A percentile compares a stretch with the other conserved stretches of the same genome.
phyloP scores from a whole-genome alignment of 768 basidiomycete species.

The Mycena maculata region DNA sequence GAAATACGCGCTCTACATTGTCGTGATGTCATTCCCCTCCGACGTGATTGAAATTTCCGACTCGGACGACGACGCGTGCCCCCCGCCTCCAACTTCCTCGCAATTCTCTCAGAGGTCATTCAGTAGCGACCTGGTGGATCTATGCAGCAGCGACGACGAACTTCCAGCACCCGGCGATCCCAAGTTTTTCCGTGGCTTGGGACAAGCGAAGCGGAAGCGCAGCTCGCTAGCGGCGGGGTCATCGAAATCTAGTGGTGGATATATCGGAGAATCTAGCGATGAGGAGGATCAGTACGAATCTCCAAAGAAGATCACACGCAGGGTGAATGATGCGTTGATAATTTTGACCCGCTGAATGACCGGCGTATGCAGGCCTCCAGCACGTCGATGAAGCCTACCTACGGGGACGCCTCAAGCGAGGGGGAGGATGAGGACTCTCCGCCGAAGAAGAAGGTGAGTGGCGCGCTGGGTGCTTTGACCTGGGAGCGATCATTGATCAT shows the following conservation, averaged over 20 bases:
- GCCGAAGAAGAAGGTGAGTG: slow-evolving; percentile 32
- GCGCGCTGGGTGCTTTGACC: not conserved
- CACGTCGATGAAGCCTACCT: not conserved
- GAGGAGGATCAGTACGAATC: slow-evolving; percentile 25
- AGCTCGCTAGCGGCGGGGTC: not conserved
- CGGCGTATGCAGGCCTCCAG: no score
- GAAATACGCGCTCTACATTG: not conserved
- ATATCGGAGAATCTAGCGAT: slow-evolving; percentile 1
- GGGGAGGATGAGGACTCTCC: slow-evolving; percentile 19
- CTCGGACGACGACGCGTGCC: slow-evolving; percentile 23
- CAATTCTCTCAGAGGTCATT: slow-evolving; percentile 9
- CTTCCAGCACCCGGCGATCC: slow-evolving; percentile 12
- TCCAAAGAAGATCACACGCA: slow-evolving; percentile 21
- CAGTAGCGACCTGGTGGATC: not conserved
- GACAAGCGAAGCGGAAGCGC: slow-evolving; percentile 29
- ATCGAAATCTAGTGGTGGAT: not conserved
- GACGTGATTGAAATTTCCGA: slow-evolving; percentile 27
- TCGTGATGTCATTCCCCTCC: slow-evolving; percentile 14
- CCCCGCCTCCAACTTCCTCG: slow-evolving; percentile 14
- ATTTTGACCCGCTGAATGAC: no score
- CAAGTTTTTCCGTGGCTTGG: not conserved
- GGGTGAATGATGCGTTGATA: slow-evolving; percentile 11
- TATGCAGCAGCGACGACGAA: slow-evolving; percentile 29
- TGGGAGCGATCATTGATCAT: not conserved
- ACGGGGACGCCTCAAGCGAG: not conserved